phyloP scores from a whole-genome alignment of 164 flowering plant genomes.

The Tinospora cordifolia region DNA sequence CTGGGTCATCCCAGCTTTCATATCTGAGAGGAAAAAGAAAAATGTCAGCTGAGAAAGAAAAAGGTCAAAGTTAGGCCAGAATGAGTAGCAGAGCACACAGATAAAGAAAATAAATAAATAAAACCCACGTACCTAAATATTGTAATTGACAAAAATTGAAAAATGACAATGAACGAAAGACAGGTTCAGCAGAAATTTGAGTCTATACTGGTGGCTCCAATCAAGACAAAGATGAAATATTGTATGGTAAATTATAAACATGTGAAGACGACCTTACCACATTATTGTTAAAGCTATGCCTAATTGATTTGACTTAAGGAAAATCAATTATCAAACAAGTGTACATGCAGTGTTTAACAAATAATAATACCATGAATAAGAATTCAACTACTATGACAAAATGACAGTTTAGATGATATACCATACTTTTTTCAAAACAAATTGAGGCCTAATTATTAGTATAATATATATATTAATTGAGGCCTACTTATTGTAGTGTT shows the following conservation, averaged over 20 bases:
- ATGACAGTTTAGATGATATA: too few species aligned
- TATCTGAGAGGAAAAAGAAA: slow-evolving; percentile 41
- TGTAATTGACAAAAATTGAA: not conserved
- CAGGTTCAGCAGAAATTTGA: not conserved
- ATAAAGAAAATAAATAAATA: too few species aligned
- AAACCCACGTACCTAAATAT: too few species aligned
- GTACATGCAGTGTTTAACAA: too few species aligned
- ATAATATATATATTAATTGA: too few species aligned
- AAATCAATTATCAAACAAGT: not conserved
- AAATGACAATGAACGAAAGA: not conserved
- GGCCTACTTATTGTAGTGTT: too few species aligned
- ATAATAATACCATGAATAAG: too few species aligned
- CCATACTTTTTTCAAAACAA: too few species aligned
- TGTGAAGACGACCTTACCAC: not conserved
- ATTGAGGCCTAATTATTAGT: too few species aligned
- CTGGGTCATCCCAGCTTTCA: slow-evolving; percentile 99
- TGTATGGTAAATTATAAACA: not conserved
- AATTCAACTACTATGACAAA: too few species aligned
- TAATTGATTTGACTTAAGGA: not conserved
- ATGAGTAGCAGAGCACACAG: not conserved
- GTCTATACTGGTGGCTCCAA: not conserved
- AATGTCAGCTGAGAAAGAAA: not conserved
- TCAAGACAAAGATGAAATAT: not conserved
- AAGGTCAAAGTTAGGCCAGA: not conserved
- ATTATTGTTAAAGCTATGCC: not conserved